phyloP scores from a whole-genome alignment of 129 eudicot genomes.

The Artemisia annua region DNA sequence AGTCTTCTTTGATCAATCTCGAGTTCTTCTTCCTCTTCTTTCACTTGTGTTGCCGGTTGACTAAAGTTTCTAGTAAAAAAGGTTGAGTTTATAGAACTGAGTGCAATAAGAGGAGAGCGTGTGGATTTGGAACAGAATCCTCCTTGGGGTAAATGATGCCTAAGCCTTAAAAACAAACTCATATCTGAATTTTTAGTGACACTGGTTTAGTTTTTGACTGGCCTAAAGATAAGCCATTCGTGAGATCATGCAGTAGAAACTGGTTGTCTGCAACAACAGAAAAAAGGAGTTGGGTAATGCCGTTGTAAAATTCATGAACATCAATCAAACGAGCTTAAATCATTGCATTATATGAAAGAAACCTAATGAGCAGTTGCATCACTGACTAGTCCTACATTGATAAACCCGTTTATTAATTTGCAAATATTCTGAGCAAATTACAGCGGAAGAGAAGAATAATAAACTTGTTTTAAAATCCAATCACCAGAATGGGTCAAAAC shows the following conservation, averaged over 20 bases:
- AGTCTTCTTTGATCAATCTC: slow-evolving; percentile 84
- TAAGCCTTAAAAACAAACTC: slow-evolving; percentile 55
- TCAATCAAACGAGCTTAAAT: neutral
- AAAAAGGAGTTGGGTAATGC: neutral
- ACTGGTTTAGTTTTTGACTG: slow-evolving; percentile 8
- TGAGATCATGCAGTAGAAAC: slow-evolving; percentile 3
- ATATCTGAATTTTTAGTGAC: slow-evolving; percentile 27
- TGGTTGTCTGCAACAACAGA: slow-evolving; percentile 8
- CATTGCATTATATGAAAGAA: neutral
- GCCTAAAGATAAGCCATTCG: slow-evolving; percentile 26
- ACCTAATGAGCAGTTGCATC: neutral
- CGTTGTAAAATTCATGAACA: neutral
- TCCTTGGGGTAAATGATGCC: slow-evolving; percentile 48
- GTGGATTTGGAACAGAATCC: slow-evolving; percentile 39
- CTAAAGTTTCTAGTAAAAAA: slow-evolving; percentile 37
- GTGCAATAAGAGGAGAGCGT: slow-evolving; percentile 24
- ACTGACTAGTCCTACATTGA: too few relatives aligned
- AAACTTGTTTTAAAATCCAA: too few relatives aligned
- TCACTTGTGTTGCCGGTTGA: slow-evolving; percentile 59
- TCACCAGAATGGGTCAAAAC: too few relatives aligned
- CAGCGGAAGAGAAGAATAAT: too few relatives aligned
- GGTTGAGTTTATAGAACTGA: slow-evolving; percentile 28
- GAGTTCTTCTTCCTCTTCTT: slow-evolving; percentile 63
- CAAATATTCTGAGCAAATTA: too few relatives aligned
- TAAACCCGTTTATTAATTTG: too few relatives aligned